Percentiles rank a stretch among this genome's conserved stretches.
phyloP scores from a whole-genome alignment of 768 basidiomycete species.

The Collybia sordida region DNA sequence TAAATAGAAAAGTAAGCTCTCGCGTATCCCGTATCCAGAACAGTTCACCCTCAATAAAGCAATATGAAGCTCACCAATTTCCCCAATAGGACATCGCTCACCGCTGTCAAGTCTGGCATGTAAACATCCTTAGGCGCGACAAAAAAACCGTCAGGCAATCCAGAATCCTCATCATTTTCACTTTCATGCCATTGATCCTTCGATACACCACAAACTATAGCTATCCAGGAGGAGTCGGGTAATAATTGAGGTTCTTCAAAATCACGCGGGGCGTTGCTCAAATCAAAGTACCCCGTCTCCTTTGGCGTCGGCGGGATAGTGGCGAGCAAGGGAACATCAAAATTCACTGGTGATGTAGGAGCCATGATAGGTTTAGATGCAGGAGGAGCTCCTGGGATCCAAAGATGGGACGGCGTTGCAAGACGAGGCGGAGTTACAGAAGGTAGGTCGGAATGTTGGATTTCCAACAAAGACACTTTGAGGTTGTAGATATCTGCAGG shows the following conservation, averaged over 20 bases:
- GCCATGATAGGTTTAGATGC: slow-evolving; percentile 34
- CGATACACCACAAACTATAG: slow-evolving; percentile 74
- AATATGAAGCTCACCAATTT: slow-evolving; percentile 57
- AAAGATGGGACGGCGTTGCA: slow-evolving; percentile 54
- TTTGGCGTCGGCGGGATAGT: slow-evolving; percentile 37
- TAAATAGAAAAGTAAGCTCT: slow-evolving; percentile 19
- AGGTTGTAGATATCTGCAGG: slow-evolving; percentile 5
- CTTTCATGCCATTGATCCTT: slow-evolving; percentile 49
- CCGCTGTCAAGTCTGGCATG: slow-evolving; percentile 79
- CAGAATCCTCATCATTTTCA: slow-evolving; percentile 28
- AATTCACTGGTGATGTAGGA: not conserved
- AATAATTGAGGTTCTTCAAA: slow-evolving; percentile 38
- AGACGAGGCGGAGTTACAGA: slow-evolving; percentile 28
- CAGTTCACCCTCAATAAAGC: not conserved
- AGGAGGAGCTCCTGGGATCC: slow-evolving; percentile 59
- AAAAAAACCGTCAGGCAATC: slow-evolving; percentile 68
- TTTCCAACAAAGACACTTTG: slow-evolving; percentile 3
- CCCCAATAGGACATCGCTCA: slow-evolving; percentile 73
- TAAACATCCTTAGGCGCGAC: slow-evolving; percentile 77
- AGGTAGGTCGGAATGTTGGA: slow-evolving; percentile 3
- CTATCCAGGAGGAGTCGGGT: slow-evolving; percentile 74
- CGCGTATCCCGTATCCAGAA: slow-evolving; percentile 1
- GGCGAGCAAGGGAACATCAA: slow-evolving; percentile 18
- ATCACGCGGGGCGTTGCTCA: not conserved
- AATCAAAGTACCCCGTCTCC: slow-evolving; percentile 7